Evolutionary conservation across 306 rosid species (phyloP), one percentile per base, ranked within the genome.

Genomic region (Phaseolus lunatus): DNA sequence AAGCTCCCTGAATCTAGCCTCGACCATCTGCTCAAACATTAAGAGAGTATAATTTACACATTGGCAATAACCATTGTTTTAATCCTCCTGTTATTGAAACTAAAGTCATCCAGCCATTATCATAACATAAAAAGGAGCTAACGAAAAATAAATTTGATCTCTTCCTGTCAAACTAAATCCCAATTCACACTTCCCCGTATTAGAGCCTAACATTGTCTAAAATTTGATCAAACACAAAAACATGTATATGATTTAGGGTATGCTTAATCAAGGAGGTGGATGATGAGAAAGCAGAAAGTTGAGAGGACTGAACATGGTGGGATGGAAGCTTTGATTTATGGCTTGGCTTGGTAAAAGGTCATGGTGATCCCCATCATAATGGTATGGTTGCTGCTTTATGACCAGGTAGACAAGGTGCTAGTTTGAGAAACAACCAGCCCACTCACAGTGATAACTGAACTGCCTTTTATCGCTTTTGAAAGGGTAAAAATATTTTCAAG

Each of bases 1-100:
- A 73, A 92, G 96, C 78, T 92, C 93, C 66, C 72, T 53, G 82
- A 92, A 92, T 81, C 90, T 88, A 56, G 96, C 84, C 75, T 92
- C 97, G 76, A 92, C 88, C 97, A 92, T 90, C 97, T 92, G 91
- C 72, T 41, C 64, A 80, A 39, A 54, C 43, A 71, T 68, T 37
- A 61, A 65, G 77, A 70, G 53, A 65, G 79, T n/a, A 37, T 7
- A 53, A 80, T 76, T 65, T 62, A 78, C 7, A 39, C 12, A 70
- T 16, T 61, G 27, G 59, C 22, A 24, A 48, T 61, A 76, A 39
- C 22, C 14, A 43, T 18, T 27, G 67, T 35, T 75, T 49, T 44
- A 52, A 63, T 48, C 9, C 31, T 48, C 9, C 31, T 2, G 41
- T 49, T 27, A 31, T 62, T 50, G 39, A 77, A 61, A 70, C 22